phyloP scores from a whole-genome alignment of 306 rosid species.

The Dalbergia cultrata region DNA sequence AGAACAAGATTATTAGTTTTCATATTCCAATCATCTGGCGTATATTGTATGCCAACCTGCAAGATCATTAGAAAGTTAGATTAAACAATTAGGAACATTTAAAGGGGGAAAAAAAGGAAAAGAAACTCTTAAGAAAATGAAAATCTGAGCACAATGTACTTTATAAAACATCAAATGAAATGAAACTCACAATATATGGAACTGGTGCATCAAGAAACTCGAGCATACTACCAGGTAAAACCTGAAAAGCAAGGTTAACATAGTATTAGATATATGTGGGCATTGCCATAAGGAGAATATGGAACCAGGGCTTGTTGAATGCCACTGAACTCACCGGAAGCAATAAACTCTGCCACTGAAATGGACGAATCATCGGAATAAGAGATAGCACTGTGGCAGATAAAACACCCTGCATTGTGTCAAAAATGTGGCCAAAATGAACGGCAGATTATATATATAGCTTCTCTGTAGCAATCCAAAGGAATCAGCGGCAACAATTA shows the following conservation, averaged over 20 bases:
- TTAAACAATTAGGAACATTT: constrained; percentile 12
- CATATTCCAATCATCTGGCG: constrained; percentile 67
- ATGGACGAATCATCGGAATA: constrained; percentile 92
- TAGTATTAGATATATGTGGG: constrained; percentile 36
- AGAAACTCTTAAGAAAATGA: too few relatives aligned
- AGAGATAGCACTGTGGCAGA: constrained; percentile 80
- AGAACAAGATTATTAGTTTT: constrained; percentile 70
- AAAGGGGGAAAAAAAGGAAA: too few relatives aligned
- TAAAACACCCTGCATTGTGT: constrained; percentile 82
- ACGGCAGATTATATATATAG: constrained; percentile 9
- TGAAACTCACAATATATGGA: constrained; percentile 87
- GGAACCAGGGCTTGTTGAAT: constrained; percentile 32
- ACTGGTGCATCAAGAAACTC: constrained; percentile 99
- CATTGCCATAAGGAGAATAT: constrained; percentile 26
- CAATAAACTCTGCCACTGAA: constrained; percentile 96
- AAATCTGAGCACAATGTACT: not conserved
- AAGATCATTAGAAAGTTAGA: constrained; percentile 43
- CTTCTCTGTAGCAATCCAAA: constrained; percentile 19
- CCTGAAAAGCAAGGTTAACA: constrained; percentile 61
- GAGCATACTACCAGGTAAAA: constrained; percentile 80
- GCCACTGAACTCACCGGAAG: constrained; percentile 81
- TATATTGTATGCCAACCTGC: constrained; percentile 83
- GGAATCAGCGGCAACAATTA: constrained; percentile 27
- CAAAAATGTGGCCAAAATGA: constrained; percentile 51
- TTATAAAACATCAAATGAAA: constrained; percentile 28